phyloP scores from a whole-genome alignment of 345 rosid genomes.

The Salix brachista region DNA sequence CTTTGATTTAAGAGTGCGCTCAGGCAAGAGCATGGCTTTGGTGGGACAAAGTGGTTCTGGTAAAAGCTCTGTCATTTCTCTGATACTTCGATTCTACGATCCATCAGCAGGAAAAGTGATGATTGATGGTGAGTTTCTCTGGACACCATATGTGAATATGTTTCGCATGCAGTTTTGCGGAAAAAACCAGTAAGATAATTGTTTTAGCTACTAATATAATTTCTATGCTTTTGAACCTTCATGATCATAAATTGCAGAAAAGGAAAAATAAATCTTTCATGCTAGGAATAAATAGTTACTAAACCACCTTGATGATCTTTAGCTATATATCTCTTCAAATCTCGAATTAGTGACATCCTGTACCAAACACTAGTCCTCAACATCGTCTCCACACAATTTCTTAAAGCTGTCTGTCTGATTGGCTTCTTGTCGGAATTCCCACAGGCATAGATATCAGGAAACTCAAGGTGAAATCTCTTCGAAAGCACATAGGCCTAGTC shows the following conservation, averaged over 20 bases:
- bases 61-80: conserved; percentile 82
- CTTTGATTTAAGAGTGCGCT: conserved; percentile 56
- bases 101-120: conserved; percentile 74
- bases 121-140: conserved; percentile 66
- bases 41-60: conserved; percentile 99
- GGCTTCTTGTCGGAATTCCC: neutral
- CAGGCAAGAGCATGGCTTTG: conserved; percentile 83
- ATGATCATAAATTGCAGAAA: no score
- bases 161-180: neutral
- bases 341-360: neutral
- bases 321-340: no score
- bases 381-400: neutral
- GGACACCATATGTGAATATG: neutral
- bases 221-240: neutral
- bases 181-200: neutral
- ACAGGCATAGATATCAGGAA: conserved; percentile 73
- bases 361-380: neutral
- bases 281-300: no score
- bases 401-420: neutral
- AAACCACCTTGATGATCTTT: no score
- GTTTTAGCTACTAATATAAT: neutral
- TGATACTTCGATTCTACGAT: conserved; percentile 86
- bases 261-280: no score
- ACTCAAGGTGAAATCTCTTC: conserved; percentile 58
- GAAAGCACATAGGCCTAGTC: conserved; percentile 80